Evolutionary conservation across 2,329 filamentous ascomycete genomes (phyloP).

Genomic region (Diaporthe vaccinii): DNA sequence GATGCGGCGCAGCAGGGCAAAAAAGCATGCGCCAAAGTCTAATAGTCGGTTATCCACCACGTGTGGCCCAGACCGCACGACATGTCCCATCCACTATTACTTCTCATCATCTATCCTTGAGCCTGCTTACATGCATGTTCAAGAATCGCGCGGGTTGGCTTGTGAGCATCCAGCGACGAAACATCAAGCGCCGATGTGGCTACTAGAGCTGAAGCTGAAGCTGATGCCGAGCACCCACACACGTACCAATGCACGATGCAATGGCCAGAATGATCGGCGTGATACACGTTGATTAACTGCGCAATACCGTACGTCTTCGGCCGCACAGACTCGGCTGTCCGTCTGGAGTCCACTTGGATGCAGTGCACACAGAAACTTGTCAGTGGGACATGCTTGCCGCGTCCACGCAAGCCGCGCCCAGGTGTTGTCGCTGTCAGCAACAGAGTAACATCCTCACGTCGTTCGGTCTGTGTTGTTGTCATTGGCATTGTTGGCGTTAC

Average conservation of each 20-base stretch:
- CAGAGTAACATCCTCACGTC: background rate
- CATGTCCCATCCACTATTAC: background rate
- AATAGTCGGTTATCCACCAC: background rate
- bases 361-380: background rate
- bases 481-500: background rate
- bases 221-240: background rate
- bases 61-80: background rate
- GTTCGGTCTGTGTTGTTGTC: background rate
- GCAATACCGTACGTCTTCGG: background rate
- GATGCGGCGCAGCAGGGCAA: conserved; percentile 11
- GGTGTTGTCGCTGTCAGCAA: background rate
- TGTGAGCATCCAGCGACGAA: background rate
- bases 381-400: background rate
- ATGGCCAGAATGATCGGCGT: background rate
- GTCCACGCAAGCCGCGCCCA: background rate
- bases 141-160: background rate
- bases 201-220: background rate
- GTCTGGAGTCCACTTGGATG: background rate
- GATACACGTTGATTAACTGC: background rate
- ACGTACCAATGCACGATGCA: background rate
- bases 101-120: background rate
- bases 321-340: background rate
- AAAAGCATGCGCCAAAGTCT: conserved; percentile 12
- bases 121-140: background rate
- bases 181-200: background rate